phyloP scores from a whole-genome alignment of 1,284 basidiomycete genomes.

The Crepidotus sp. region DNA sequence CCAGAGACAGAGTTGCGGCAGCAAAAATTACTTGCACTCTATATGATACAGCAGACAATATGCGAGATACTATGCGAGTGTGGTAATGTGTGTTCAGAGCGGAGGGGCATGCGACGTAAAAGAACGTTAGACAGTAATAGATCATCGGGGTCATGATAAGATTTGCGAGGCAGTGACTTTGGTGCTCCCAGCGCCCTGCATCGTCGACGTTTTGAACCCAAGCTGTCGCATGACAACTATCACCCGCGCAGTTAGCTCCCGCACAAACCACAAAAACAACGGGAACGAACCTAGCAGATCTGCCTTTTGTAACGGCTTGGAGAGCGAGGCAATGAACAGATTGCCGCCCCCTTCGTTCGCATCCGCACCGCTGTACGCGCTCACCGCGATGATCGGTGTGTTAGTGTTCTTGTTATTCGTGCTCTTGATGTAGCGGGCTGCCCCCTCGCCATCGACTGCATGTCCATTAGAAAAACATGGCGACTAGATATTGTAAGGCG shows the following conservation, averaged over 20 bases:
- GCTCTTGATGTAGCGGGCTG: slow-evolving; percentile 88
- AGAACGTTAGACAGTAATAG: slow-evolving; percentile 24
- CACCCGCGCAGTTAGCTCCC: not conserved
- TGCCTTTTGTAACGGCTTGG: slow-evolving; percentile 83
- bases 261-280: slow-evolving; percentile 2
- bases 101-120: slow-evolving; percentile 27
- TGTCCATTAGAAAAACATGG: slow-evolving; percentile 14
- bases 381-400: slow-evolving; percentile 89
- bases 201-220: slow-evolving; percentile 83
- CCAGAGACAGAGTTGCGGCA: not conserved
- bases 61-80: slow-evolving; percentile 4
- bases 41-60: slow-evolving; percentile 20
- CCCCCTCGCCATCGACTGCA: slow-evolving; percentile 83
- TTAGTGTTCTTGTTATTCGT: slow-evolving; percentile 87
- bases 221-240: slow-evolving; percentile 68
- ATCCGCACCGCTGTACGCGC: slow-evolving; percentile 70
- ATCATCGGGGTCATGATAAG: slow-evolving; percentile 26
- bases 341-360: slow-evolving; percentile 60
- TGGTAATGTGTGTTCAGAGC: slow-evolving; percentile 21
- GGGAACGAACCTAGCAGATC: slow-evolving; percentile 52
- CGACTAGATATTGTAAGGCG: not conserved
- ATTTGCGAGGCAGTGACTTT: slow-evolving; percentile 41
- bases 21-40: slow-evolving; percentile 24
- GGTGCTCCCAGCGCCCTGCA: slow-evolving; percentile 42
- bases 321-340: slow-evolving; percentile 77